These are phyloP conservation scores for Gautieria morchelliformis DNA, from an alignment of 768 basidiomycete species.

Conservation along the genomic window DNA sequence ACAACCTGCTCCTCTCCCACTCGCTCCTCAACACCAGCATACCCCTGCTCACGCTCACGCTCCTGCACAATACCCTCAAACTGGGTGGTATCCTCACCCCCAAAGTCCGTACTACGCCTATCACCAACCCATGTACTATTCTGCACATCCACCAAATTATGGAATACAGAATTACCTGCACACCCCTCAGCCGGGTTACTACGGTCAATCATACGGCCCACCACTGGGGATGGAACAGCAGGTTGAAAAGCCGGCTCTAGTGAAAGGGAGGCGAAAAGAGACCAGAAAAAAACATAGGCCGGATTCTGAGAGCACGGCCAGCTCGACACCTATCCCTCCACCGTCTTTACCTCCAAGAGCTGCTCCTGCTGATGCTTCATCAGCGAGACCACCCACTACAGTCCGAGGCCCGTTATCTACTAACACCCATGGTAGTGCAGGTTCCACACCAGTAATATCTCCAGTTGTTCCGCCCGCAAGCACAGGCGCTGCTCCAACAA, in stretches of 20 bases:
- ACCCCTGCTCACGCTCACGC: background rate
- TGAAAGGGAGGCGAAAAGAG: background rate
- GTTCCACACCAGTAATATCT: background rate
- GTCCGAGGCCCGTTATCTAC: background rate
- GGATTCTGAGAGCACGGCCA: background rate
- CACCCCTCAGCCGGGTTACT: background rate
- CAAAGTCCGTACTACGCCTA: conserved; percentile 1
- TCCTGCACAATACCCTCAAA: background rate
- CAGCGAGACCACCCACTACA: background rate
- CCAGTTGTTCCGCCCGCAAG: background rate
- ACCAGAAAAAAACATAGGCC: background rate
- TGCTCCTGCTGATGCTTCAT: background rate
- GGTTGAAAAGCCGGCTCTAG: background rate
- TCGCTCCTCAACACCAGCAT: background rate
- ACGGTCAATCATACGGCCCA: background rate
- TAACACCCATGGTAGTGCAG: background rate
- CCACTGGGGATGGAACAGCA: background rate
- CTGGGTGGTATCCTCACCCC: background rate
- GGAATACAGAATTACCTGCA: background rate
- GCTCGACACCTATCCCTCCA: background rate
- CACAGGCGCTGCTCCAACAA: background rate
- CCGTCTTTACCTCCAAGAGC: background rate
- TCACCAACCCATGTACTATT: conserved; percentile 1
- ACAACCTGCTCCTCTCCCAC: background rate
- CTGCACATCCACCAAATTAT: background rate